These are phyloP conservation scores for Trametes maxima DNA, from an alignment of 768 basidiomycete genomes.

Conservation along the genomic window DNA sequence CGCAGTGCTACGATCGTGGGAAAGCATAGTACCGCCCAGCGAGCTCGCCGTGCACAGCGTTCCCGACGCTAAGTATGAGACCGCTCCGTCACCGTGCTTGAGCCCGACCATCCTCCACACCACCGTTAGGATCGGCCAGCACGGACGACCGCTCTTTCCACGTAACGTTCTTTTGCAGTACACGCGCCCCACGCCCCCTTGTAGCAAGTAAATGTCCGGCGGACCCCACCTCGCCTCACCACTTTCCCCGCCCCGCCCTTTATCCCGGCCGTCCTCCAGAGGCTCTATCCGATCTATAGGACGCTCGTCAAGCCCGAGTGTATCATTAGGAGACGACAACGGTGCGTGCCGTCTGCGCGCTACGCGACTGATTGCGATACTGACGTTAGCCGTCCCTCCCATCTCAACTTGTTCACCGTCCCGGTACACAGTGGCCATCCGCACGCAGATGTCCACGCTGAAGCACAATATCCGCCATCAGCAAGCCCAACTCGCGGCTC, in stretches of 20 bases:
- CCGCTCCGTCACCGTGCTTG: slow-evolving; percentile 17
- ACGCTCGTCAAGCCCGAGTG: slow-evolving; percentile 56
- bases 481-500: slow-evolving; percentile 71
- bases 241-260: slow-evolving; percentile 38
- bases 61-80: slow-evolving; percentile 18
- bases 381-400: no score
- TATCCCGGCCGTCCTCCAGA: slow-evolving; percentile 53
- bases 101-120: not conserved
- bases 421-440: slow-evolving; percentile 60
- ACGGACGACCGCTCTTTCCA: slow-evolving; percentile 6
- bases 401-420: slow-evolving; percentile 10
- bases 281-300: slow-evolving; percentile 45
- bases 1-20: slow-evolving; percentile 16
- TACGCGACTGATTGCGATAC: not conserved
- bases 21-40: slow-evolving; percentile 17
- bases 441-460: slow-evolving; percentile 78
- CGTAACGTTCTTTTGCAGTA: not conserved
- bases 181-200: not conserved
- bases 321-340: slow-evolving; percentile 59
- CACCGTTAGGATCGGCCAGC: not conserved
- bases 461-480: slow-evolving; percentile 85
- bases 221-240: slow-evolving; percentile 33
- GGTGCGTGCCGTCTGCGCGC: slow-evolving; percentile 47
- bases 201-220: slow-evolving; percentile 20
- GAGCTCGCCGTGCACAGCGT: slow-evolving; percentile 15